Conservation (phyloP, 2,329 filamentous ascomycete genomes). For the Pezizomycotina sp. region DNA sequence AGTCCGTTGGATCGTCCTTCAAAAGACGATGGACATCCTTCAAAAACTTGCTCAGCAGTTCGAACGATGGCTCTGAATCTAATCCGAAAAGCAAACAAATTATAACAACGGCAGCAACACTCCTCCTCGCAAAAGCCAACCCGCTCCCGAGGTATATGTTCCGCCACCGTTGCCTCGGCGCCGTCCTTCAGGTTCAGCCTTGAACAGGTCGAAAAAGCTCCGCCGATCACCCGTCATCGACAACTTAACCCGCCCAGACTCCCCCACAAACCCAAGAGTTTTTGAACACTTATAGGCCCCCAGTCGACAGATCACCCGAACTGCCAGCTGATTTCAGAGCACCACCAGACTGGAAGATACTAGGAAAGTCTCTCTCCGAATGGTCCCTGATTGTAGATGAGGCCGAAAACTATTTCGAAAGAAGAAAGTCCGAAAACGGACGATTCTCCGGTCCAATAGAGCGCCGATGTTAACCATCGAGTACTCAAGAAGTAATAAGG, state of each 20-base stretch:
- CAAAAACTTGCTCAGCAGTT: no score
- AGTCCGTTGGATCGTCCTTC: no score
- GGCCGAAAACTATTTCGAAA: slow-evolving; percentile 66
- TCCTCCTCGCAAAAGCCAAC: no score
- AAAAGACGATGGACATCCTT: no score
- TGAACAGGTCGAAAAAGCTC: slow-evolving; percentile 44
- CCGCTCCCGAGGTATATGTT: no score
- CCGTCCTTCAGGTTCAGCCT: slow-evolving; percentile 59
- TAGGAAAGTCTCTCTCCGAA: slow-evolving; percentile 58
- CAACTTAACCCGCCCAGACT: slow-evolving; percentile 48
- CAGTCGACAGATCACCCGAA: slow-evolving; percentile 6
- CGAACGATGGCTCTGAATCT: no score
- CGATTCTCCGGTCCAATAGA: no score
- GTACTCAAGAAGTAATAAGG: no score
- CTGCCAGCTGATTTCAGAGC: slow-evolving; percentile 7
- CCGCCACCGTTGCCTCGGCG: slow-evolving; percentile 39
- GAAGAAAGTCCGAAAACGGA: slow-evolving; percentile 56
- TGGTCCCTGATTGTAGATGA: slow-evolving; percentile 61
- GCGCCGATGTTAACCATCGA: no score
- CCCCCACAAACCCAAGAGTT: slow-evolving; percentile 50
- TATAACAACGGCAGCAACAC: no score
- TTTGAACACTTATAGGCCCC: slow-evolving; percentile 31
- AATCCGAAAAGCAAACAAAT: no score
- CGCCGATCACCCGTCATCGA: slow-evolving; percentile 34
- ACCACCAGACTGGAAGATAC: slow-evolving; percentile 36